These are phyloP conservation scores for Gynochthodes officinalis DNA, from an alignment of 257 asterid genomes.

Conservation along the genomic window DNA sequence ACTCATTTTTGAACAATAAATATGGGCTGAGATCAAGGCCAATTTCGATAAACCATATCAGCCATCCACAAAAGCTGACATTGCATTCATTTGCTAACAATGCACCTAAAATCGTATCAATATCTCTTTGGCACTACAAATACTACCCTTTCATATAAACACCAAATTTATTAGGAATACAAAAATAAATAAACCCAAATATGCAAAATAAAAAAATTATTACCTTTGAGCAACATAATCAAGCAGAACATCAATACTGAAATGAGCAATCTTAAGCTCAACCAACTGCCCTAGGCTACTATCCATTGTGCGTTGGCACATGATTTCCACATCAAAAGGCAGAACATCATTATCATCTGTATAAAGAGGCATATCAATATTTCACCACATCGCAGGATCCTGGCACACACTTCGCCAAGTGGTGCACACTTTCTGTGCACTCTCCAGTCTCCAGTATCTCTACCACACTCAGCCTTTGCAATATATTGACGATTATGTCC, in stretches of 20 bases:
- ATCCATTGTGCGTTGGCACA: constrained; percentile 22
- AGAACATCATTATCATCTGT: background rate
- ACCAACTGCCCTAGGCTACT: constrained; percentile 29
- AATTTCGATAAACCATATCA: too few relatives aligned
- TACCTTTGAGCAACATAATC: constrained; percentile 27
- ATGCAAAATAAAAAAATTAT: background rate
- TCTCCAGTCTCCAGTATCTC: constrained; percentile 42
- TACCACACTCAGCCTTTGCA: constrained; percentile 39
- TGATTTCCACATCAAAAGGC: constrained; percentile 6
- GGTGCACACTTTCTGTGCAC: constrained; percentile 40
- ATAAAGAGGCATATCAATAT: constrained; percentile 11
- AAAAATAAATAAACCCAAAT: too few relatives aligned
- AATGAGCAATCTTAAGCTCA: constrained; percentile 17
- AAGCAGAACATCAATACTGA: constrained; percentile 23
- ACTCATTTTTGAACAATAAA: too few relatives aligned
- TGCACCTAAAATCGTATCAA: too few relatives aligned
- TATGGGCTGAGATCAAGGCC: too few relatives aligned
- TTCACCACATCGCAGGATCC: constrained; percentile 40
- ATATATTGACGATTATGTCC: constrained; percentile 43
- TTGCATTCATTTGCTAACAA: too few relatives aligned
- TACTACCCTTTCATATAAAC: too few relatives aligned
- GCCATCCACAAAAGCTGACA: too few relatives aligned
- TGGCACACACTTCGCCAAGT: constrained; percentile 47
- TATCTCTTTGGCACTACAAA: too few relatives aligned
- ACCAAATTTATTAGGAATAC: too few relatives aligned